Conservation (phyloP, 1,284 basidiomycete species). For the Ceratobasidium theobromae region DNA sequence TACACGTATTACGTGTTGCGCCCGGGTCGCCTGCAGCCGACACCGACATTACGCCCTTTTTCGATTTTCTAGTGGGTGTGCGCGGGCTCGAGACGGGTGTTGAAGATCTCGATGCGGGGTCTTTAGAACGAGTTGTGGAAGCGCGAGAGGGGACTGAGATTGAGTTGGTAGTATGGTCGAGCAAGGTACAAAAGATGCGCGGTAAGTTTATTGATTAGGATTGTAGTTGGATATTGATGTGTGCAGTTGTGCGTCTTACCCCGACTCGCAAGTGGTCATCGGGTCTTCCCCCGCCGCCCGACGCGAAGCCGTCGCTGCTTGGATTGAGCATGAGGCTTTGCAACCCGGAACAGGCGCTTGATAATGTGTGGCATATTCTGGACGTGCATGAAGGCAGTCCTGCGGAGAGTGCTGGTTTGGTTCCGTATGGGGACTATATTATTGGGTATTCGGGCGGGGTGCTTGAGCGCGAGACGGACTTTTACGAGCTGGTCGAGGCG, state of each 20-base stretch:
- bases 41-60: slow-evolving; percentile 90
- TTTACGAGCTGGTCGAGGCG: slow-evolving; percentile 96
- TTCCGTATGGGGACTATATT: slow-evolving; percentile 87
- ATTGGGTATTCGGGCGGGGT: slow-evolving; percentile 95
- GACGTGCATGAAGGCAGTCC: slow-evolving; percentile 96
- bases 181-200: slow-evolving; percentile 80
- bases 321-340: slow-evolving; percentile 92
- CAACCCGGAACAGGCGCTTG: slow-evolving; percentile 80
- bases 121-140: slow-evolving; percentile 81
- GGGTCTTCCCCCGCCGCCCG: slow-evolving; percentile 32
- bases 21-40: slow-evolving; percentile 83
- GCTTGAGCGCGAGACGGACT: slow-evolving; percentile 89
- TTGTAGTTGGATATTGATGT: neutral
- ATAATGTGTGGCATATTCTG: slow-evolving; percentile 97
- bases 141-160: slow-evolving; percentile 79
- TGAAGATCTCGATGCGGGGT: slow-evolving; percentile 63
- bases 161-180: slow-evolving; percentile 86
- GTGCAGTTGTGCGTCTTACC: slow-evolving; percentile 74
- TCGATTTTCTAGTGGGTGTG: slow-evolving; percentile 94
- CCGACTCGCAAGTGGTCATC: slow-evolving; percentile 80
- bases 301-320: slow-evolving; percentile 66
- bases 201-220: slow-evolving; percentile 53
- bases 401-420: slow-evolving; percentile 84
- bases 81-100: slow-evolving; percentile 52
- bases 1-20: slow-evolving; percentile 85